Evolutionary conservation across 768 basidiomycete species (phyloP).

Genomic region (Cyathus striatus): DNA sequence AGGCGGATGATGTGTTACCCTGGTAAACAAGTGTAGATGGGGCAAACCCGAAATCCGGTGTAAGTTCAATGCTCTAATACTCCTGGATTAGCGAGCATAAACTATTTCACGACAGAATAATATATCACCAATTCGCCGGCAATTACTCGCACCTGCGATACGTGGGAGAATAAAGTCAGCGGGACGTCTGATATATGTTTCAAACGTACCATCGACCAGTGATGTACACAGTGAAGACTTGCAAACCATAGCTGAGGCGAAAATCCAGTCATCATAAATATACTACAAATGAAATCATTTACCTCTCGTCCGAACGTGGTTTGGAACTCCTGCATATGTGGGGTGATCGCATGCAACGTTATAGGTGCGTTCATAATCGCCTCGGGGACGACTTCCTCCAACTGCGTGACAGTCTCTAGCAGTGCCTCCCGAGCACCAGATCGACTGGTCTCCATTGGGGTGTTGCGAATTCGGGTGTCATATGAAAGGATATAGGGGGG

Average conservation of each 20-base stretch:
- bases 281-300: constrained; percentile 6
- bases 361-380: constrained; percentile 52
- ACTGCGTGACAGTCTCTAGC: constrained; percentile 45
- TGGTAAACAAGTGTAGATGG: constrained; percentile 79
- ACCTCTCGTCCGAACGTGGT: constrained; percentile 86
- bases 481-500: constrained; percentile 60
- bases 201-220: constrained; percentile 78
- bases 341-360: constrained; percentile 76
- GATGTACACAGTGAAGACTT: constrained; percentile 82
- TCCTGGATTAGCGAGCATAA: not conserved
- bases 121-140: constrained; percentile 71
- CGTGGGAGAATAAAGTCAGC: not conserved
- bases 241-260: constrained; percentile 62
- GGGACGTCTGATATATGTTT: not conserved
- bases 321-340: constrained; percentile 66
- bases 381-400: constrained; percentile 49
- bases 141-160: constrained; percentile 67
- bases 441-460: constrained; percentile 75
- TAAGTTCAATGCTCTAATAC: constrained; percentile 57
- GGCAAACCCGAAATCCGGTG: constrained; percentile 80
- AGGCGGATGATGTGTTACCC: constrained; percentile 31
- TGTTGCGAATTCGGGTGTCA: constrained; percentile 71
- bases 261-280: not conserved
- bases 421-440: constrained; percentile 55
- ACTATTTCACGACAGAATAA: too few species aligned